A percentile compares a stretch with the other conserved stretches of the same genome.
Conservation (phyloP, 768 basidiomycete genomes). For the Suillus americanus region DNA sequence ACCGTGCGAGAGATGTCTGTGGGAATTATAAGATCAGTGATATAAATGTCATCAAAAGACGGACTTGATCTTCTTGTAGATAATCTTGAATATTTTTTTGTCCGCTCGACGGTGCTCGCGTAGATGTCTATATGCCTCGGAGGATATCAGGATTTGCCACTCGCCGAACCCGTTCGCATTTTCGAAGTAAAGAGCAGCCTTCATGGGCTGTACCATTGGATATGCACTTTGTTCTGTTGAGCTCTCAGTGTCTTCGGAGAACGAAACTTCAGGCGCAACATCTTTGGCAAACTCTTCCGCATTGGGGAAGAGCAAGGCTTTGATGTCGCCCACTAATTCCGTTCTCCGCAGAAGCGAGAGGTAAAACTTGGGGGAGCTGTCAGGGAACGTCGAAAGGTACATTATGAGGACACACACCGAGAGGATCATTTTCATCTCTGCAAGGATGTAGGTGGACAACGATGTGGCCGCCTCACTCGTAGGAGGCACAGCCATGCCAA, state of each 20-base stretch:
- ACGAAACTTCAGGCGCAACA: neutral
- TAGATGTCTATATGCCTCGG: slow-evolving; percentile 49
- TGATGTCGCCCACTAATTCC: slow-evolving; percentile 8
- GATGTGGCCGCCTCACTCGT: slow-evolving; percentile 17
- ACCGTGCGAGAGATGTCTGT: slow-evolving; percentile 67
- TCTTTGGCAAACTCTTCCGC: neutral
- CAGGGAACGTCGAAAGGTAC: neutral
- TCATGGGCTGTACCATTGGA: slow-evolving; percentile 56
- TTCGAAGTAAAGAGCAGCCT: slow-evolving; percentile 60
- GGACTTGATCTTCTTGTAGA: slow-evolving; percentile 69
- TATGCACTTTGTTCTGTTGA: slow-evolving; percentile 26
- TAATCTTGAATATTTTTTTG: slow-evolving; percentile 46
- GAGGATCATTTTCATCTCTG: slow-evolving; percentile 27
- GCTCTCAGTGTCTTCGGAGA: neutral
- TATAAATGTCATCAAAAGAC: slow-evolving; percentile 12
- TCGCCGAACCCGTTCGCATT: slow-evolving; percentile 59
- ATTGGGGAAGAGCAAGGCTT: slow-evolving; percentile 4
- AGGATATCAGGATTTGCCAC: slow-evolving; percentile 60
- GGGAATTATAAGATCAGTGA: neutral
- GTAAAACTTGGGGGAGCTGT: slow-evolving; percentile 20
- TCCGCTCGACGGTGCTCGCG: slow-evolving; percentile 47
- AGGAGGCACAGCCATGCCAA: slow-evolving; percentile 29
- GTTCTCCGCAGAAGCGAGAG: slow-evolving; percentile 21
- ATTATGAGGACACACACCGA: slow-evolving; percentile 22
- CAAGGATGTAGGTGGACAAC: slow-evolving; percentile 18